Evolutionary conservation across 176 grass and related monocot genomes (phyloP).

Genomic region (Dendrocalamus sinicus): DNA sequence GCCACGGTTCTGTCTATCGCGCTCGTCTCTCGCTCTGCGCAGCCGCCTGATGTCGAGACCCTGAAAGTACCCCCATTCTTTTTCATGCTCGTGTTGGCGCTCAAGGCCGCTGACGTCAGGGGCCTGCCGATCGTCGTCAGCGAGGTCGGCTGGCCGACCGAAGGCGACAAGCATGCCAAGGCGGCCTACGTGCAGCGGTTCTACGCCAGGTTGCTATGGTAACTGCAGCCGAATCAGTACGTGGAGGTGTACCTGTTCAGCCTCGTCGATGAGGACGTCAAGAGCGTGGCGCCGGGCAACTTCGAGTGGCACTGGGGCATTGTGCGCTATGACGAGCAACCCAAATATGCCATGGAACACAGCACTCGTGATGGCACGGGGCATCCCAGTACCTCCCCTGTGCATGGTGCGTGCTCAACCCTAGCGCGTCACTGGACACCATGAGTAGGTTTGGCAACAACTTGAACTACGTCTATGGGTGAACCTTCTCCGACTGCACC

Average conservation of each 20-base stretch:
- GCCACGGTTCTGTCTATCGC: slow-evolving; percentile 70
- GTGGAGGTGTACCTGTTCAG: slow-evolving; percentile 79
- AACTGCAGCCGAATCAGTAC: slow-evolving; percentile 58
- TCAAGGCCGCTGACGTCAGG: slow-evolving; percentile 32
- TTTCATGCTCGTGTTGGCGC: slow-evolving; percentile 54
- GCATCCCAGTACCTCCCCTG: slow-evolving; percentile 50
- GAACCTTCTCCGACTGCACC: slow-evolving; percentile 72
- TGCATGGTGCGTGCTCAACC: slow-evolving; percentile 67
- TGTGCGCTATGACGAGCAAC: slow-evolving; percentile 69
- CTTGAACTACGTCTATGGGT: slow-evolving; percentile 52
- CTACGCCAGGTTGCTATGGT: slow-evolving; percentile 58
- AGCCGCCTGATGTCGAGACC: slow-evolving; percentile 14
- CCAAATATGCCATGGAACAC: slow-evolving; percentile 62
- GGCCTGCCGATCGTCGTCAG: slow-evolving; percentile 63
- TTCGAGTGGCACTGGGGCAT: slow-evolving; percentile 88
- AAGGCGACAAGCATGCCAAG: slow-evolving; percentile 65
- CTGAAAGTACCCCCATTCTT: slow-evolving; percentile 27
- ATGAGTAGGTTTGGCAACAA: slow-evolving; percentile 47
- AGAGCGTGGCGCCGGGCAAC: slow-evolving; percentile 69
- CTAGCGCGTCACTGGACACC: background rate
- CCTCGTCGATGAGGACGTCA: slow-evolving; percentile 79
- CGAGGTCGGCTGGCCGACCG: slow-evolving; percentile 81
- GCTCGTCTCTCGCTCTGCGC: slow-evolving; percentile 49
- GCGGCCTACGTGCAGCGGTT: slow-evolving; percentile 54
- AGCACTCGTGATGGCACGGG: slow-evolving; percentile 52